Evolutionary conservation across 2,329 filamentous ascomycete genomes (phyloP).

Genomic region (Paracoccidioides brasiliensis): DNA sequence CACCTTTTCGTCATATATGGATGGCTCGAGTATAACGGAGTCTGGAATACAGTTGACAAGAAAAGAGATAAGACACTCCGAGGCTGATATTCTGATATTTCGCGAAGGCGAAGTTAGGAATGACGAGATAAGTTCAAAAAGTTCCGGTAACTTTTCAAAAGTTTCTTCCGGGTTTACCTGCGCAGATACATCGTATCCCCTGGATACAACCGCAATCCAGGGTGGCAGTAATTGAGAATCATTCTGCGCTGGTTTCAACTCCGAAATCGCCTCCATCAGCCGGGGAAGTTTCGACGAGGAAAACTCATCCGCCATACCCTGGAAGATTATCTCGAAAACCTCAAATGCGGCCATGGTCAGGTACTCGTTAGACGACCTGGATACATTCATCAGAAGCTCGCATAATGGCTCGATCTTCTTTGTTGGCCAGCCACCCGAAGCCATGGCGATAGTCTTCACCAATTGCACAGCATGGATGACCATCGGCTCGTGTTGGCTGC

Average conservation of each 20-base stretch:
- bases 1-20: conserved; percentile 81
- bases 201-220: conserved; percentile 90
- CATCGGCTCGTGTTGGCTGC: conserved; percentile 57
- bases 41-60: conserved; percentile 79
- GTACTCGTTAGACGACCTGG: conserved; percentile 82
- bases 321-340: conserved; percentile 94
- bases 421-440: conserved; percentile 89
- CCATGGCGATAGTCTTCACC: conserved; percentile 75
- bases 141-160: conserved; percentile 73
- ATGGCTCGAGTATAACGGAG: conserved; percentile 72
- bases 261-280: conserved; percentile 79
- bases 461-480: conserved; percentile 87
- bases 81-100: conserved; percentile 88
- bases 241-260: conserved; percentile 80
- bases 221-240: conserved; percentile 90
- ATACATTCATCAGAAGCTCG: conserved; percentile 77
- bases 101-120: conserved; percentile 80
- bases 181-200: conserved; percentile 86
- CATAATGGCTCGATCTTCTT: conserved; percentile 88
- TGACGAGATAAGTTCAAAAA: conserved; percentile 65
- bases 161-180: conserved; percentile 83
- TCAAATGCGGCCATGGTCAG: conserved; percentile 95
- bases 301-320: conserved; percentile 74
- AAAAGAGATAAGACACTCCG: conserved; percentile 89
- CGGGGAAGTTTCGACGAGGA: conserved; percentile 81